A percentile compares a stretch with the other conserved stretches of the same genome.
These are phyloP conservation scores for Arthrobotrys pseudoclavata DNA, from an alignment of 2,329 filamentous ascomycete species.

Conservation along the genomic window DNA sequence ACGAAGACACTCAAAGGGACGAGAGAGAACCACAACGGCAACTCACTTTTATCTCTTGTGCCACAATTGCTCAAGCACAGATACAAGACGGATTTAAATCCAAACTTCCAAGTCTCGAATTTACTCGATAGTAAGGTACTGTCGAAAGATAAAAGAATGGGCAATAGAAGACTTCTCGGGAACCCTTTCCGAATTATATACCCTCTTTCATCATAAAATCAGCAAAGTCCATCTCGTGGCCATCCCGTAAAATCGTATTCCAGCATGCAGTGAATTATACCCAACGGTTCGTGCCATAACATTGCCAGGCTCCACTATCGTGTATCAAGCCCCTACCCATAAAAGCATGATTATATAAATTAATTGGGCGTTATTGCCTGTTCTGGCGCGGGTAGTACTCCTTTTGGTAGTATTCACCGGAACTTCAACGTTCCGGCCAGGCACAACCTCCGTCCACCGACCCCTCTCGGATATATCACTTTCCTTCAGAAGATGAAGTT, in stretches of 20 bases:
- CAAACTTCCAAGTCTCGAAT: neutral
- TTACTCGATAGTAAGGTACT: neutral
- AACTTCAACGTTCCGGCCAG: slow-evolving; percentile 48
- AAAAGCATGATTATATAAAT: slow-evolving; percentile 2
- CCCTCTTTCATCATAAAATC: slow-evolving; percentile 13
- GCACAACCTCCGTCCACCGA: slow-evolving; percentile 58
- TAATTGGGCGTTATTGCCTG: slow-evolving; percentile 24
- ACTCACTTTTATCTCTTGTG: too few species aligned
- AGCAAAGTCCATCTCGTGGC: slow-evolving; percentile 13
- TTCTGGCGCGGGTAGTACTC: slow-evolving; percentile 3
- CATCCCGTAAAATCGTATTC: neutral
- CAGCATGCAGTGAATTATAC: neutral
- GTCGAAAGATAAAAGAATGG: neutral
- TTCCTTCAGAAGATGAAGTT: slow-evolving; percentile 18
- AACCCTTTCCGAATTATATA: slow-evolving; percentile 25
- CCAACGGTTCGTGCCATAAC: neutral
- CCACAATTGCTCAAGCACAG: too few species aligned
- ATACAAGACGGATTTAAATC: neutral
- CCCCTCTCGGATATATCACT: slow-evolving; percentile 34
- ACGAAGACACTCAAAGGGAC: slow-evolving; percentile 9
- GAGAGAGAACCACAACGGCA: neutral
- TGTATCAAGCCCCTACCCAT: slow-evolving; percentile 21
- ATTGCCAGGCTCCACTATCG: slow-evolving; percentile 8
- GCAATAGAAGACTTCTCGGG: neutral
- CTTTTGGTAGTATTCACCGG: slow-evolving; percentile 26